Percentiles rank a stretch among this genome's conserved stretches.
Conservation (phyloP, 176 grass and related monocot species). For the Carex pumila region DNA sequence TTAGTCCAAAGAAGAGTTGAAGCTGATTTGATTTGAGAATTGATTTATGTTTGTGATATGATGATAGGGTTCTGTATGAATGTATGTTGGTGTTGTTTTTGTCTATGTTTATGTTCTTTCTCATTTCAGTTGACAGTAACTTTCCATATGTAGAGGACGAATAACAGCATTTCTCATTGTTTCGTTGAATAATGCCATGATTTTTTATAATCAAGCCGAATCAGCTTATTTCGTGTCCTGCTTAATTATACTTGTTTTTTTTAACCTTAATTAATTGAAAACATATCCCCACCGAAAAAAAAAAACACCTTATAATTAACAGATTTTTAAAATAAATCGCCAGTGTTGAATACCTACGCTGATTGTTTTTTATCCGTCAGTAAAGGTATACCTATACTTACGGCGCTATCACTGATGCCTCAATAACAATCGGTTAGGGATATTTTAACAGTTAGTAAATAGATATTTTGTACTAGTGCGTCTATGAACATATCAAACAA, state of each 20-base stretch:
- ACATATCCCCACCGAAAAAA: too few relatives aligned
- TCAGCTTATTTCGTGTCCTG: not conserved
- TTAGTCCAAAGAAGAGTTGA: slow-evolving; percentile 22
- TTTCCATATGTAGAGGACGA: not conserved
- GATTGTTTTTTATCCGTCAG: too few relatives aligned
- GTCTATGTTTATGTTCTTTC: not conserved
- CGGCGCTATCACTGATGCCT: too few relatives aligned
- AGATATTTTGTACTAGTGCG: too few relatives aligned
- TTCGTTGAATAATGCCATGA: not conserved
- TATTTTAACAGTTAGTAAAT: too few relatives aligned
- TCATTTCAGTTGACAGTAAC: not conserved
- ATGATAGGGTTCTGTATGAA: not conserved
- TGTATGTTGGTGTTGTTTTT: not conserved
- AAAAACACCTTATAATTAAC: not conserved
- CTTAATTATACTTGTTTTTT: too few relatives aligned
- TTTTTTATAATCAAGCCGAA: not conserved
- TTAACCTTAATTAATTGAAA: too few relatives aligned
- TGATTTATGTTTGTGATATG: not conserved
- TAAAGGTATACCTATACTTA: too few relatives aligned
- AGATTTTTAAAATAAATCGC: too few relatives aligned
- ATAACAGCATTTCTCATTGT: not conserved
- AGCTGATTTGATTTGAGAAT: not conserved
- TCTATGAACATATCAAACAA: too few relatives aligned
- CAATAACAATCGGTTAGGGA: too few relatives aligned
- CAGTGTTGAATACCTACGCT: too few relatives aligned